phyloP scores from a whole-genome alignment of 139 green algal species.

The Asterochloris erici region DNA sequence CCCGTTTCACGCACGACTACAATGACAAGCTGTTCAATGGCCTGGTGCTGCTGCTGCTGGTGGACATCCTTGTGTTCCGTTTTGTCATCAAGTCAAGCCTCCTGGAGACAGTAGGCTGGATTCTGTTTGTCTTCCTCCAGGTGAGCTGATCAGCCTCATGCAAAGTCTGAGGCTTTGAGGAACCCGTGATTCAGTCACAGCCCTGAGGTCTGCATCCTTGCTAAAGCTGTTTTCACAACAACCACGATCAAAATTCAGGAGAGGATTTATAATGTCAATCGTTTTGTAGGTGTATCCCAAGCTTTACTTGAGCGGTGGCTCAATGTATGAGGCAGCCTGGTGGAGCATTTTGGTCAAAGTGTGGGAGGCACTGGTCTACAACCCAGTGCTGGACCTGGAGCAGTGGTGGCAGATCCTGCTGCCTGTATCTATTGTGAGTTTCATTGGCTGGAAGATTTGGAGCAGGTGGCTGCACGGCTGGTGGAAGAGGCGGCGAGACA shows the following conservation, averaged over 20 bases:
- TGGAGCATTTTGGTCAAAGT: constrained; percentile 41
- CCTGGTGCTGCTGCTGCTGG: constrained; percentile 52
- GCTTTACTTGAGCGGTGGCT: constrained; percentile 32
- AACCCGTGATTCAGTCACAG: neutral
- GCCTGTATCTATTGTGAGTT: constrained; percentile 1
- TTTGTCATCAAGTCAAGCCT: constrained; percentile 49
- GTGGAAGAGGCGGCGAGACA: constrained; percentile 8
- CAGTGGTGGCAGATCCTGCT: constrained; percentile 20
- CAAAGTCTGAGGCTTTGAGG: neutral
- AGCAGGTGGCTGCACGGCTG: neutral
- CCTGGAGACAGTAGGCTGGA: constrained; percentile 60
- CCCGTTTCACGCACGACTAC: constrained; percentile 73
- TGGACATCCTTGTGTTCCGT: constrained; percentile 58
- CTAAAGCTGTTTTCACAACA: neutral
- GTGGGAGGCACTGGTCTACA: constrained; percentile 58
- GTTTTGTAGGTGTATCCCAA: constrained; percentile 48
- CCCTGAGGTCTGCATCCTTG: neutral
- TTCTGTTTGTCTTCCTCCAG: constrained; percentile 69
- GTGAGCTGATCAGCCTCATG: constrained; percentile 17
- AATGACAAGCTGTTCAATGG: constrained; percentile 76
- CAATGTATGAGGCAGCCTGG: constrained; percentile 60
- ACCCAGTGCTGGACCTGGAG: constrained; percentile 46
- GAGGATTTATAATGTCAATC: neutral
- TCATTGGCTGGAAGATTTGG: constrained; percentile 3
- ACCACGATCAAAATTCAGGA: neutral